These are phyloP conservation scores for Myxozyma nipponensis DNA, from an alignment of 805 yeast genomes.

Conservation along the genomic window DNA sequence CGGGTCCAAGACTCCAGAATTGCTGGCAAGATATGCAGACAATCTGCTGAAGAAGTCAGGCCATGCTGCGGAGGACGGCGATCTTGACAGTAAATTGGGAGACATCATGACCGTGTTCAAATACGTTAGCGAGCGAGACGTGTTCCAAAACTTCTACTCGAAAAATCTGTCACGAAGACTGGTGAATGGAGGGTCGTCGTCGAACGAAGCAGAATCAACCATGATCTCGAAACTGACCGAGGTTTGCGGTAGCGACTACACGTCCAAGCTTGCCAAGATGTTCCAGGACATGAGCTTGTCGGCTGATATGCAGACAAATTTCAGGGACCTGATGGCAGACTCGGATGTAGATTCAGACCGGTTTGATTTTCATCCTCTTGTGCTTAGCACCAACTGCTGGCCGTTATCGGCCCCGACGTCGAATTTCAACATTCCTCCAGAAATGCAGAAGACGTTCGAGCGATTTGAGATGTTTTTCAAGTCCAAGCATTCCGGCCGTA, in stretches of 20 bases:
- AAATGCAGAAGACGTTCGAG: constrained; percentile 59
- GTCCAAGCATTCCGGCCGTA: constrained; percentile 77
- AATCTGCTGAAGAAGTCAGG: constrained; percentile 70
- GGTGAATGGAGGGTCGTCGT: constrained; percentile 78
- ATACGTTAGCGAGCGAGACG: constrained; percentile 89
- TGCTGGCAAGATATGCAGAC: constrained; percentile 86
- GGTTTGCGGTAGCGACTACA: constrained; percentile 87
- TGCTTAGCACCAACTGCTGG: constrained; percentile 90
- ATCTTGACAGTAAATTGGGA: constrained; percentile 65
- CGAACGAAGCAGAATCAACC: constrained; percentile 78
- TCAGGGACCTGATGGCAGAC: constrained; percentile 47
- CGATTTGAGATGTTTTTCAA: constrained; percentile 66
- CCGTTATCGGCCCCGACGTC: constrained; percentile 53
- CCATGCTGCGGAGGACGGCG: constrained; percentile 59
- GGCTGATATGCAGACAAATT: constrained; percentile 61
- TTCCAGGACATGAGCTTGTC: constrained; percentile 89
- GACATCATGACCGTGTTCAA: constrained; percentile 84
- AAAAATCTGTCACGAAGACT: constrained; percentile 83
- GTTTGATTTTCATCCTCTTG: constrained; percentile 61
- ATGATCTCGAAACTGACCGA: constrained; percentile 82
- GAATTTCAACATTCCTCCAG: constrained; percentile 62
- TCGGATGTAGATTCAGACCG: constrained; percentile 28
- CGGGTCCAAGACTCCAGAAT: constrained; percentile 82
- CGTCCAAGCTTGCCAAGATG: constrained; percentile 92
- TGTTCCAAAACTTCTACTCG: constrained; percentile 89